Evolutionary conservation across 257 asterid species (phyloP).

Genomic region (Avicennia marina): DNA sequence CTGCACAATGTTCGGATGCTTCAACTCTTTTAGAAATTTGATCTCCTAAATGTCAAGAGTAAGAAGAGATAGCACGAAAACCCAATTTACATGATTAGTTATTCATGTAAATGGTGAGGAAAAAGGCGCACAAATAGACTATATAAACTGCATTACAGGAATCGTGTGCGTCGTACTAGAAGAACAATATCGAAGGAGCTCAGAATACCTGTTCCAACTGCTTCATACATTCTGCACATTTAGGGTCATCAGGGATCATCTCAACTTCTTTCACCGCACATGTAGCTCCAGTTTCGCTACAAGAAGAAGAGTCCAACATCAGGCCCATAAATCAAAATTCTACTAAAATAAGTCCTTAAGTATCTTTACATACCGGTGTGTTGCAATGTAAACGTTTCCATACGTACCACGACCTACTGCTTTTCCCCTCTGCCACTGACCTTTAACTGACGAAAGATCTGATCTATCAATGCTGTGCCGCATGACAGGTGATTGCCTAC

Average conservation of each 20-base stretch:
- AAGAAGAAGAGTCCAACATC: no score
- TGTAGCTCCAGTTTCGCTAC: constrained; percentile 78
- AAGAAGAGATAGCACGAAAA: constrained; percentile 17
- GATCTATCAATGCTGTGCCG: constrained; percentile 31
- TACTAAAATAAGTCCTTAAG: neutral
- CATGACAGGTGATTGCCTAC: no score
- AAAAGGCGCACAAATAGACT: neutral
- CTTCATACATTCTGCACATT: constrained; percentile 66
- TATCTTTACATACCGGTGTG: constrained; percentile 50
- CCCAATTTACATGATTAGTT: no score
- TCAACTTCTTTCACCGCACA: constrained; percentile 95
- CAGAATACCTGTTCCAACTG: constrained; percentile 71
- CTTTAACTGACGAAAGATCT: constrained; percentile 42
- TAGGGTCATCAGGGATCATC: constrained; percentile 66
- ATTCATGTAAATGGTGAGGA: neutral
- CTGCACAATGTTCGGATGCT: constrained; percentile 81
- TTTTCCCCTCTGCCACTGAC: constrained; percentile 79
- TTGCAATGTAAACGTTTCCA: constrained; percentile 81
- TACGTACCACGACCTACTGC: constrained; percentile 84
- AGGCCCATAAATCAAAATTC: no score
- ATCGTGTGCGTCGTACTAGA: neutral
- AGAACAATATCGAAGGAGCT: no score
- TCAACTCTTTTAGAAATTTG: constrained; percentile 61
- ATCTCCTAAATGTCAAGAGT: constrained; percentile 57
- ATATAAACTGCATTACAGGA: neutral